A percentile compares a stretch with the other conserved stretches of the same genome.
Conservation (phyloP, 306 rosid genomes). For the Malus fusca region DNA sequence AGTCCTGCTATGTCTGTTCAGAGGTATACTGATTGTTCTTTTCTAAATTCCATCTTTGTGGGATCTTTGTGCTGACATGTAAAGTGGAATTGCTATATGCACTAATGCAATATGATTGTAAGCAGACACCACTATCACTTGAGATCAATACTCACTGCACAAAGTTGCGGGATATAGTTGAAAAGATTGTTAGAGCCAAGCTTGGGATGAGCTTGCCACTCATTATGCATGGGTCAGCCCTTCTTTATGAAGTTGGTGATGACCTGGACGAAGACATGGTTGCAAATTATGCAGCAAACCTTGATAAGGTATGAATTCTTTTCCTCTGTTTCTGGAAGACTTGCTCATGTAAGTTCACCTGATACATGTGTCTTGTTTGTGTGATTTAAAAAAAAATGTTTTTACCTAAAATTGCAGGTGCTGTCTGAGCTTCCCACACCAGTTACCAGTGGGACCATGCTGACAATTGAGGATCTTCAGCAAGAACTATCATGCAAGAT, state of each 20-base stretch:
- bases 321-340: conserved; percentile 3
- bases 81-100: background rate
- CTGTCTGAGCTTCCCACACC: conserved; percentile 84
- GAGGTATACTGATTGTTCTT: conserved; percentile 44
- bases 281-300: conserved; percentile 70
- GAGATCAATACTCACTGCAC: conserved; percentile 76
- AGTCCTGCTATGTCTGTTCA: conserved; percentile 94
- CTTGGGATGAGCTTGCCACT: conserved; percentile 89
- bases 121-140: conserved; percentile 75
- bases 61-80: background rate
- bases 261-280: conserved; percentile 77
- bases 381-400: background rate
- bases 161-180: conserved; percentile 78
- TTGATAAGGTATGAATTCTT: conserved; percentile 60
- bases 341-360: background rate
- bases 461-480: conserved; percentile 75
- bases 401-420: conserved; percentile 36
- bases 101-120: conserved; percentile 9
- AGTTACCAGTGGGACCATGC: conserved; percentile 64
- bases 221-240: conserved; percentile 65
- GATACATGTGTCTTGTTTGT: background rate
- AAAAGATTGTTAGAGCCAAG: conserved; percentile 76
- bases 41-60: background rate
- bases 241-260: conserved; percentile 93
- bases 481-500: conserved; percentile 82